These are phyloP conservation scores for Mycena leptocephala DNA, from an alignment of 768 basidiomycete species.

Conservation along the genomic window DNA sequence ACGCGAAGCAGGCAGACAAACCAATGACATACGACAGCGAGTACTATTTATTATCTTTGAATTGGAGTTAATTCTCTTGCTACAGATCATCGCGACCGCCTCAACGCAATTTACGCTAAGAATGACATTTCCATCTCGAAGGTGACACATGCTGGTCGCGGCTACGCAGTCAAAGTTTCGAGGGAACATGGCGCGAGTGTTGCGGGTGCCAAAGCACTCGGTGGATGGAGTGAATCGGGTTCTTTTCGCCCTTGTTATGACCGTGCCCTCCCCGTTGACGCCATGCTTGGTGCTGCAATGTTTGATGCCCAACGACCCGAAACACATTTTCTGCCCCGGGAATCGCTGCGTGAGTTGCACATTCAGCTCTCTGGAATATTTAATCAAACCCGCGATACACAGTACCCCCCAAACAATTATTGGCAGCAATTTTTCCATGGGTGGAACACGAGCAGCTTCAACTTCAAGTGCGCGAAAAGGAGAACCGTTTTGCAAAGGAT, in stretches of 20 bases:
- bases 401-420: background rate
- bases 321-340: slow-evolving; percentile 6
- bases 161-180: slow-evolving; percentile 40
- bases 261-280: slow-evolving; percentile 16
- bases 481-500: slow-evolving; percentile 4
- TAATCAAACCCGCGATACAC: background rate
- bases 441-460: background rate
- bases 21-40: slow-evolving; percentile 49
- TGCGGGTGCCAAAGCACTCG: slow-evolving; percentile 44
- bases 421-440: slow-evolving; percentile 3
- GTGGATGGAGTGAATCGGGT: slow-evolving; percentile 19
- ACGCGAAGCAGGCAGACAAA: background rate
- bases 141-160: background rate
- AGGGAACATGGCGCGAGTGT: slow-evolving; percentile 39
- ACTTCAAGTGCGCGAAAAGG: background rate
- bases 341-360: background rate
- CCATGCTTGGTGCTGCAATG: slow-evolving; percentile 19
- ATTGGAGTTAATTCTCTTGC: background rate
- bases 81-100: slow-evolving; percentile 44
- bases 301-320: slow-evolving; percentile 10
- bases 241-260: slow-evolving; percentile 43
- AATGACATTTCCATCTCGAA: slow-evolving; percentile 37
- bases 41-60: background rate
- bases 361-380: background rate
- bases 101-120: slow-evolving; percentile 41